Conservation (phyloP, 73 alveolate genomes). For the Symbiodinium natans region DNA sequence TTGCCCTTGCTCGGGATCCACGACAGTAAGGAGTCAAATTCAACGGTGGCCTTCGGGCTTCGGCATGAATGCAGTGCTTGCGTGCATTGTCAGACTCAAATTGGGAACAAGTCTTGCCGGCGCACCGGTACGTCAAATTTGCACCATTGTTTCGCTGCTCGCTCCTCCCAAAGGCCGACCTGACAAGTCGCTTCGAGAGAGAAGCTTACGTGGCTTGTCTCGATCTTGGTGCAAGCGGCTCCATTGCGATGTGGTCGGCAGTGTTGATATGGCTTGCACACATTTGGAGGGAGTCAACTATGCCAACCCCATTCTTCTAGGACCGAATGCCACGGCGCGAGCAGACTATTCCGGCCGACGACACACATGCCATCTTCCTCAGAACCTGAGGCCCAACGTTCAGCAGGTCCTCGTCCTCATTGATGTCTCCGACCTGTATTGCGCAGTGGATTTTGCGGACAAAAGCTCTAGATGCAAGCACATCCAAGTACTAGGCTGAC, state of each 20-base stretch:
- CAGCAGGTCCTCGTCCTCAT: constrained; percentile 73
- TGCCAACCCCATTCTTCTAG: no score
- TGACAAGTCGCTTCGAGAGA: background rate
- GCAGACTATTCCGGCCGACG: background rate
- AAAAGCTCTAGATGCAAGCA: background rate
- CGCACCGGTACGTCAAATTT: background rate
- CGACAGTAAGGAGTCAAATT: constrained; percentile 54
- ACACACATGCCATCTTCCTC: background rate
- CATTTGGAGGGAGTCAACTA: no score
- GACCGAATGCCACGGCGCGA: background rate
- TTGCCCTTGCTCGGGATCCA: constrained; percentile 18
- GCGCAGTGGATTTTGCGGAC: background rate
- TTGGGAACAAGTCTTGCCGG: background rate
- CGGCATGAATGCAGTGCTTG: background rate
- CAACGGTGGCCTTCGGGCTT: constrained; percentile 43
- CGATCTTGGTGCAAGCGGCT: no score
- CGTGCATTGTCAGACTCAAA: no score
- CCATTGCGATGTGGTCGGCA: no score
- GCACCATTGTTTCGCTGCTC: constrained; percentile 82
- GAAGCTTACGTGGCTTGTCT: no score
- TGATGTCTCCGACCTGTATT: constrained; percentile 32
- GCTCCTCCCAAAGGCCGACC: constrained; percentile 91
- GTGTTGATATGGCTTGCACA: no score
- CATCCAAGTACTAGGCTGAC: no score
- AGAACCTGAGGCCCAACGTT: background rate